These are phyloP conservation scores for Anisodus acutangulus DNA, from an alignment of 257 asterid genomes.

Conservation along the genomic window DNA sequence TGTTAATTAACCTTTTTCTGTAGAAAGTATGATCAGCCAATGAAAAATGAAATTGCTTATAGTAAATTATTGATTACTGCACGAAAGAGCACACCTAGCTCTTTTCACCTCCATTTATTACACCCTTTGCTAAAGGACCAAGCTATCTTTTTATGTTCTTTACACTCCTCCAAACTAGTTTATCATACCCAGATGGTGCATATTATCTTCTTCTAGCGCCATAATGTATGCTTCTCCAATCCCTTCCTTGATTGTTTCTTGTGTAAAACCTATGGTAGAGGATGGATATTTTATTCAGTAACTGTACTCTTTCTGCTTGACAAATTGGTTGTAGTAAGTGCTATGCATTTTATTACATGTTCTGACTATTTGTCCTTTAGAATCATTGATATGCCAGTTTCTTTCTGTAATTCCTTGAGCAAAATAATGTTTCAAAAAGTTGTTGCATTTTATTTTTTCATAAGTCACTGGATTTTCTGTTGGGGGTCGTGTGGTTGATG, in stretches of 20 bases:
- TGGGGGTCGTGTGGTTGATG: conserved; percentile 98
- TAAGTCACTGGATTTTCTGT: conserved; percentile 98
- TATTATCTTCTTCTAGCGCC: conserved; percentile 2
- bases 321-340: neutral
- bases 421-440: conserved; percentile 16
- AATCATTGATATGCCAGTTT: neutral
- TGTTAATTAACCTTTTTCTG: neutral
- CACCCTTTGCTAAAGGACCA: neutral
- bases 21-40: neutral
- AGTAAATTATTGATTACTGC: conserved; percentile 1
- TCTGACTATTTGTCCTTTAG: neutral
- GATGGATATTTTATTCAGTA: neutral
- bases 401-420: conserved; percentile 10
- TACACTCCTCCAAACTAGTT: conserved; percentile 9
- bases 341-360: conserved; percentile 12
- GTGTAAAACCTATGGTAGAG: neutral
- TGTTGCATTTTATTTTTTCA: conserved; percentile 34
- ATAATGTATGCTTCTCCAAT: neutral
- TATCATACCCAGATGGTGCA: neutral
- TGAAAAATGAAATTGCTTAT: neutral
- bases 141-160: conserved; percentile 6
- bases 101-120: neutral
- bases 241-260: conserved; percentile 7
- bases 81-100: neutral
- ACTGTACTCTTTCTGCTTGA: neutral